Percentiles rank a stretch among this genome's conserved stretches.
phyloP scores from a whole-genome alignment of 345 rosid genomes.

The Stellera chamaejasme region DNA sequence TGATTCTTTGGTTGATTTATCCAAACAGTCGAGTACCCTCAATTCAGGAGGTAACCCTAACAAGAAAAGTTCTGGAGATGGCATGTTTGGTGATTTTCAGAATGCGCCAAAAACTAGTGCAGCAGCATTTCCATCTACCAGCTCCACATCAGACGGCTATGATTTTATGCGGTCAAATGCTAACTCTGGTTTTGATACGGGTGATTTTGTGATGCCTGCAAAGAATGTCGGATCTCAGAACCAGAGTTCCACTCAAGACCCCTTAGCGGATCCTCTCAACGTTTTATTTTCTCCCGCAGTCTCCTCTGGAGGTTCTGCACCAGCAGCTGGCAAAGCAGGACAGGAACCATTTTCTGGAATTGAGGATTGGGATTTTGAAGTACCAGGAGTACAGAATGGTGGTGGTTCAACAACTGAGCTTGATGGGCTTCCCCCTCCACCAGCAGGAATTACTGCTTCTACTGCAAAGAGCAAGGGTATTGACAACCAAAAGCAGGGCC shows the following conservation, averaged over 20 bases:
- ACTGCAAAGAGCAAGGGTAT: conserved; percentile 81
- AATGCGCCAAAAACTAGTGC: conserved; percentile 43
- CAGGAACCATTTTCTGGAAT: conserved; percentile 42
- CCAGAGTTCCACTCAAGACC: conserved; percentile 31
- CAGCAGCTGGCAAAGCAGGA: conserved; percentile 29
- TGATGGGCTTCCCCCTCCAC: conserved; percentile 96
- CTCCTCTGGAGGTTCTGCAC: conserved; percentile 26
- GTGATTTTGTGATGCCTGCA: conserved; percentile 48
- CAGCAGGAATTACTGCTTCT: conserved; percentile 69
- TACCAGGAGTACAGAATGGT: conserved; percentile 35
- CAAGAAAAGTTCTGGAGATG: conserved; percentile 19
- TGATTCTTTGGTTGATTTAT: conserved; percentile 64
- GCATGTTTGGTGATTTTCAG: conserved; percentile 53
- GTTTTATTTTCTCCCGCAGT: conserved; percentile 47
- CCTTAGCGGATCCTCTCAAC: conserved; percentile 50
- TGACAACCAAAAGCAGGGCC: conserved; percentile 86
- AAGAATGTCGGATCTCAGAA: conserved; percentile 32
- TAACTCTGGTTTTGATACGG: conserved; percentile 21
- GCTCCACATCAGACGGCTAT: conserved; percentile 17
- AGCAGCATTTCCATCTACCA: conserved; percentile 25
- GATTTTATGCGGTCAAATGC: conserved; percentile 24
- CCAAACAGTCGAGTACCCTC: conserved; percentile 45
- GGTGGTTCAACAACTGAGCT: conserved; percentile 73
- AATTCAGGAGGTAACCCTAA: conserved; percentile 40
- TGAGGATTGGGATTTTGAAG: conserved; percentile 87